Base-by-base conservation (phyloP, 805 yeast genomes). In the Yarrowia divulgata region DNA sequence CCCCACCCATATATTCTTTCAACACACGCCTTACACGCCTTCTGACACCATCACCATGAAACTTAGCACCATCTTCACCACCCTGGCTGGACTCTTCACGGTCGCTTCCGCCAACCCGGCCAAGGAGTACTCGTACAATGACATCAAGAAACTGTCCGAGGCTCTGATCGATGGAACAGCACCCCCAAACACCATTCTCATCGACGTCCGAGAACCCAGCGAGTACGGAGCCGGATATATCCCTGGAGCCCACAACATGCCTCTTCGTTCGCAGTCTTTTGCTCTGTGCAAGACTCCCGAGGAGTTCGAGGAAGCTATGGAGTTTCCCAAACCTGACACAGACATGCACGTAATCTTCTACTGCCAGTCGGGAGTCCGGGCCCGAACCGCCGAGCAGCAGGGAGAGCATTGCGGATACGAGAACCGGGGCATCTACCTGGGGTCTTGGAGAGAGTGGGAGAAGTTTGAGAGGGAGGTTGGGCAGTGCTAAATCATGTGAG, bases 151-250 rank as follows among this genome's bases (percentile, higher is more conserved):
- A 12, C 50, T 58, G 40, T 58, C 64, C 13, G 64, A 58, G 9
- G 9, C 79, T 16, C 76, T 90, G 19, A 78, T 82, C 18, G 70
- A 77, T 7, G 71, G 79, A 50, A 14, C 55, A 10, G 43, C 46
- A 1, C 82, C 85, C 10, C 79, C 81, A 10, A 79, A 58, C n/a
- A 34, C 84, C 42, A 82, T 91, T 49, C 79, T 94, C 48, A 87
- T 94, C 37, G 99, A 94, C 77, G 98, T 91, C 23, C 87, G 99
- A 77, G 98, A 94, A 81, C 97, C 98, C 7, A 84, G 82, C 35
- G 99, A 94, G 80, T 84, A 80, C 74, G 80, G 79, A 40, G 85
- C 81, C 58, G 97, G 97, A 43, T 87, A 85, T 76, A 90, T 94
- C 74, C 97, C 97, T 34, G 85, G 86, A 12, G 89, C 98, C 4